Evolutionary conservation across 495 filamentous ascomycete species (phyloP), one percentile per base, ranked within the genome.

Genomic region (Neurospora sp.): DNA sequence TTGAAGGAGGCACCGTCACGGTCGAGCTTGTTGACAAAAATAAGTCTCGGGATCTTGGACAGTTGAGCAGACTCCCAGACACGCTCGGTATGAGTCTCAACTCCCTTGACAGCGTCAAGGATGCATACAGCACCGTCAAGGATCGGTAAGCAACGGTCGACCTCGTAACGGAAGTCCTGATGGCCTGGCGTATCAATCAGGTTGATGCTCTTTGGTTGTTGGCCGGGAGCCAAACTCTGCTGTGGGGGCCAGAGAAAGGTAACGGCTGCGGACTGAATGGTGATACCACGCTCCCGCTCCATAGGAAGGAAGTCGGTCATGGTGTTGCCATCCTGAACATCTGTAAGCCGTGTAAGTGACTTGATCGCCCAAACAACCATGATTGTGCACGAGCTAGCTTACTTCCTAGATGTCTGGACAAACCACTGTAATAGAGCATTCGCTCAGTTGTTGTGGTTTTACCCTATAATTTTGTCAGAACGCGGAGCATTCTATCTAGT

Each of bases 371-470:
- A 37, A 71, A n/a, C n/a, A 23, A 18, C 46, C 66, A 73, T 44
- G 0, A 11, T 48, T 2, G 31, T 2, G 31, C 31, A 31, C 72
- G 37, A 11, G 72, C 72, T 70, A 14, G 79, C 83, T 71, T 87
- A 93, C 92, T 90, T 82, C 96, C 96, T 78, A 98, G 89, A 78
- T 93, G 85, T 69, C 93, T 86, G 7, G 94, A 96, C 75, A 92
- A 90, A 7, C 96, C 96, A 76, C 94, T 96, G 79, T 98, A 97
- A 77, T 95, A 98, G 78, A 99, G 92, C 96, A 98, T 98, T 71
- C 97, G 94, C 89, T 99, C 96, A 5, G 96, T 98, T 0, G 96
- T 99, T 0, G 96, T 99, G 9, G 96, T 99, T 87, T 99, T 99
- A 69, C 96, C 96, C 92, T 94, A 76, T 40, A 23, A 69, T 41